phyloP scores from a whole-genome alignment of 1,284 basidiomycete species.

The Puccinia brachypodii region DNA sequence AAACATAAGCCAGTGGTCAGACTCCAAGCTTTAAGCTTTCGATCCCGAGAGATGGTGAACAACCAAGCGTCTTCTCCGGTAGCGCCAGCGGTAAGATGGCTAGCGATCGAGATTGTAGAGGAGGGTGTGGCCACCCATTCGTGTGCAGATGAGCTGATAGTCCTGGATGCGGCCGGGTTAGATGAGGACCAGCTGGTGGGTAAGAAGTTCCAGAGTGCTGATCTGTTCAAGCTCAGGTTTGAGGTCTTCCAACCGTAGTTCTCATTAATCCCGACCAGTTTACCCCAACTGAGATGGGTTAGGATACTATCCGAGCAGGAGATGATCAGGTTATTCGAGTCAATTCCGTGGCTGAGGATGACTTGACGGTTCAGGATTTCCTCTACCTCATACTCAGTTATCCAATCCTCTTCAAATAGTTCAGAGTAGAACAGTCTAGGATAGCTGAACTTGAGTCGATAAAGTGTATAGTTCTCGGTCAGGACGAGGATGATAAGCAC shows the following conservation, averaged over 20 bases:
- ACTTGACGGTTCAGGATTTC: constrained; percentile 36
- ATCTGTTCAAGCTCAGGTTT: constrained; percentile 6
- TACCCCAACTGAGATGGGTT: constrained; percentile 44
- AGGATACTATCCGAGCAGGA: constrained; percentile 36
- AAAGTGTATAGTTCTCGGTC: constrained; percentile 31
- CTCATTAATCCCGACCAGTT: constrained; percentile 33
- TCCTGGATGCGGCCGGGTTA: not conserved
- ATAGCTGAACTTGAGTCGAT: constrained; percentile 38
- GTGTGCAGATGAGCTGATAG: constrained; percentile 41
- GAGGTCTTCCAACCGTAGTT: constrained; percentile 37
- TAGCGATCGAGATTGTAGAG: constrained; percentile 41
- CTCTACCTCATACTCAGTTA: constrained; percentile 32
- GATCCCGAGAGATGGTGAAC: constrained; percentile 85
- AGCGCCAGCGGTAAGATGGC: not conserved
- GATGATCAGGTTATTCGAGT: constrained; percentile 42
- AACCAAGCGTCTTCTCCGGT: constrained; percentile 60
- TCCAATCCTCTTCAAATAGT: constrained; percentile 45
- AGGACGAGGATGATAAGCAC: constrained; percentile 38
- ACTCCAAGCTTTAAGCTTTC: constrained; percentile 77
- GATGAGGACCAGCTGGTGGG: constrained; percentile 33
- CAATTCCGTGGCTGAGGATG: constrained; percentile 37
- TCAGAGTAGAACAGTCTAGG: constrained; percentile 41
- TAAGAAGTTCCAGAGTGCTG: constrained; percentile 35
- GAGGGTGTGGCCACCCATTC: constrained; percentile 43
- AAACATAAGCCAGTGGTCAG: constrained; percentile 56